Evolutionary conservation across 495 filamentous ascomycete species (phyloP).

Genomic region (Aspergillus haitiensis): DNA sequence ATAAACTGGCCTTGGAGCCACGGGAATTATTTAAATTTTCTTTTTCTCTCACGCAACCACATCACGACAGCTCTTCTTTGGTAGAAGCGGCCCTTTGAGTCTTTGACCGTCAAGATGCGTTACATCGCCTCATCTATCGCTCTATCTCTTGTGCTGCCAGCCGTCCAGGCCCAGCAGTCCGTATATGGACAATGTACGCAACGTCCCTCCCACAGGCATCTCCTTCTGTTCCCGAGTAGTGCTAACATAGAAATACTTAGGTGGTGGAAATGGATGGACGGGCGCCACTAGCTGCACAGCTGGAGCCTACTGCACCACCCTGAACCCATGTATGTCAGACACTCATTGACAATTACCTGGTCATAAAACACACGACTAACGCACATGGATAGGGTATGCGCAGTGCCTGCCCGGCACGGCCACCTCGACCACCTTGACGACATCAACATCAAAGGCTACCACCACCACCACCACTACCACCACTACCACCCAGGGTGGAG

Average conservation of each 20-base stretch:
- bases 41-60: not conserved
- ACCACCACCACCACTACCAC: constrained; percentile 10
- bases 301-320: constrained; percentile 10
- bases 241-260: constrained; percentile 3
- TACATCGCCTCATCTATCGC: constrained; percentile 1
- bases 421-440: constrained; percentile 13
- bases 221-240: not conserved
- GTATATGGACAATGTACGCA: constrained; percentile 20
- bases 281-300: constrained; percentile 14
- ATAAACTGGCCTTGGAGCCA: not conserved
- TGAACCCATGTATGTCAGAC: constrained; percentile 15
- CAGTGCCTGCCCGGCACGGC: constrained; percentile 15
- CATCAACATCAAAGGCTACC: constrained; percentile 3
- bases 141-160: constrained; percentile 9
- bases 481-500: constrained; percentile 17
- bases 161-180: constrained; percentile 19
- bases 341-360: not conserved
- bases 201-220: not conserved
- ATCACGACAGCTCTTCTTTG: not conserved
- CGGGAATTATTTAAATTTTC: not conserved
- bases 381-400: constrained; percentile 8
- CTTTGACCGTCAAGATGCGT: not conserved
- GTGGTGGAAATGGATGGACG: constrained; percentile 14
- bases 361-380: not conserved
- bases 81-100: not conserved